Evolutionary conservation across 2,329 filamentous ascomycete species (phyloP).

Genomic region (Hirsutella minnesotensis): DNA sequence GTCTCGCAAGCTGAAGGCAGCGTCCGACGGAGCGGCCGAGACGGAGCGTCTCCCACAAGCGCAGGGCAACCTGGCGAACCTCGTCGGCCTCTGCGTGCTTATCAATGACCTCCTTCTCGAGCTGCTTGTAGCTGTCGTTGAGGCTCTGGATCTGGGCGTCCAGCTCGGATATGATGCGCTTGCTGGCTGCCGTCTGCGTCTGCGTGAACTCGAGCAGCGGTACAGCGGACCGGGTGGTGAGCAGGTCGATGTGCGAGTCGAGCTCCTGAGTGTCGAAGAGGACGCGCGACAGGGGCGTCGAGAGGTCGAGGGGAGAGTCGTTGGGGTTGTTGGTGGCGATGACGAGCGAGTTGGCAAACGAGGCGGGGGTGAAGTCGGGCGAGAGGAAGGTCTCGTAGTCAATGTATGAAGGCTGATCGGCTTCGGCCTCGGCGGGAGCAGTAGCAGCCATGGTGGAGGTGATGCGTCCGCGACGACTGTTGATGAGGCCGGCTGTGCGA

Average conservation of each 20-base stretch:
- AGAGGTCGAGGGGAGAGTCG: slow-evolving; percentile 83
- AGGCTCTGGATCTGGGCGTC: slow-evolving; percentile 70
- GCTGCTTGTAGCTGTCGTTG: slow-evolving; percentile 72
- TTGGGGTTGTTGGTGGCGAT: slow-evolving; percentile 84
- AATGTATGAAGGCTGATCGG: slow-evolving; percentile 71
- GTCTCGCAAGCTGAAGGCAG: slow-evolving; percentile 69
- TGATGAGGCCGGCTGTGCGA: neutral
- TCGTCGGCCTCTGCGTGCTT: slow-evolving; percentile 80
- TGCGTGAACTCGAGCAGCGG: slow-evolving; percentile 71
- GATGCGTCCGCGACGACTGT: neutral
- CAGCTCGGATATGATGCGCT: slow-evolving; percentile 61
- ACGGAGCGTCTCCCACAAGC: slow-evolving; percentile 69
- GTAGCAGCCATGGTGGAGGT: neutral
- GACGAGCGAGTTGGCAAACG: slow-evolving; percentile 82
- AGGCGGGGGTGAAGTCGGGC: slow-evolving; percentile 65
- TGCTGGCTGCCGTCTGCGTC: slow-evolving; percentile 60
- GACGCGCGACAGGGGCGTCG: slow-evolving; percentile 83
- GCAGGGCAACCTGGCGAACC: slow-evolving; percentile 63
- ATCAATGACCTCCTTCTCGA: slow-evolving; percentile 76
- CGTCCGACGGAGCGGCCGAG: slow-evolving; percentile 66
- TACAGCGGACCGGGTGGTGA: slow-evolving; percentile 75
- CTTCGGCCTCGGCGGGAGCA: slow-evolving; percentile 6
- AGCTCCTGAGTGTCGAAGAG: slow-evolving; percentile 96
- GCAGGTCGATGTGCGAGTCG: slow-evolving; percentile 83
- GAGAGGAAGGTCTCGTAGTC: slow-evolving; percentile 89